Percentiles rank a stretch among this genome's conserved stretches.
These are phyloP conservation scores for Lasiosphaeria hispida DNA, from an alignment of 495 filamentous ascomycete species.

Conservation along the genomic window DNA sequence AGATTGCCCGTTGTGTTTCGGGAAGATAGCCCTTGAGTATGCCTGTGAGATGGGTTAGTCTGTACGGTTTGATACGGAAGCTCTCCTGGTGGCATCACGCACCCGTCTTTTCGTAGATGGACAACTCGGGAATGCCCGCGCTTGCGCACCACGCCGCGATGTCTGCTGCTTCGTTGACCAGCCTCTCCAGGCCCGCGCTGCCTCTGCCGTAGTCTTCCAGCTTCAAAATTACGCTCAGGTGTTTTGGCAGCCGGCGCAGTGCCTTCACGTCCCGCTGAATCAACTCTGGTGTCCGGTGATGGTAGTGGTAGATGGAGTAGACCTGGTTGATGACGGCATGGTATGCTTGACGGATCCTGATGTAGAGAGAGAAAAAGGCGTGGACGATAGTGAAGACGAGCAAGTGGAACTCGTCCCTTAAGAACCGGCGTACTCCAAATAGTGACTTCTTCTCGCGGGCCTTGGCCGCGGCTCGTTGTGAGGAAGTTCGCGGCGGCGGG, in stretches of 20 bases:
- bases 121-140: constrained; percentile 78
- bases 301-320: constrained; percentile 80
- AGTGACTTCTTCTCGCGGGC: constrained; percentile 30
- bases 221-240: constrained; percentile 83
- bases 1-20: constrained; percentile 68
- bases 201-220: constrained; percentile 65
- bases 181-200: constrained; percentile 66
- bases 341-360: constrained; percentile 75
- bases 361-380: constrained; percentile 78
- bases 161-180: constrained; percentile 88
- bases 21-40: constrained; percentile 81
- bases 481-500: constrained; percentile 41
- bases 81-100: constrained; percentile 20
- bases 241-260: constrained; percentile 69
- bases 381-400: constrained; percentile 73
- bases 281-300: constrained; percentile 88
- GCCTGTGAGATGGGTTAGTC: constrained; percentile 48
- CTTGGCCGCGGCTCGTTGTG: constrained; percentile 20
- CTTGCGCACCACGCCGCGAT: constrained; percentile 88
- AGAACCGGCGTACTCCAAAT: constrained; percentile 63
- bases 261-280: constrained; percentile 83
- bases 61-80: background rate
- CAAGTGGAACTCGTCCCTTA: constrained; percentile 63
- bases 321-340: constrained; percentile 71
- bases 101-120: constrained; percentile 91